phyloP scores from a whole-genome alignment of 257 asterid genomes.

The Echium plantagineum region DNA sequence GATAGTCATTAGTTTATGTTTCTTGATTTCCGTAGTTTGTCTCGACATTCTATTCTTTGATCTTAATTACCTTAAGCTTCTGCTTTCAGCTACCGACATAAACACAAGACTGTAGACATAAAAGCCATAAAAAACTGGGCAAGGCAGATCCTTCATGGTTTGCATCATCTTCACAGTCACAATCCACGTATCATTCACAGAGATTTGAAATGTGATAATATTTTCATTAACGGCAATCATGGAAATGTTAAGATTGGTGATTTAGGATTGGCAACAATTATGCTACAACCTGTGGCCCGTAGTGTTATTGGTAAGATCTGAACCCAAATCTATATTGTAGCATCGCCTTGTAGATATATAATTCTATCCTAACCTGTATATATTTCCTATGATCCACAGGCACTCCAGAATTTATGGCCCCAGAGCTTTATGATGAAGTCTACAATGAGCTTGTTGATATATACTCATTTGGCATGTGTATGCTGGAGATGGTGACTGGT shows the following conservation, averaged over 20 bases:
- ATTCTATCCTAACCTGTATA: not conserved
- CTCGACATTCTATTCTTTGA: not conserved
- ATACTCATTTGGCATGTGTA: constrained; percentile 44
- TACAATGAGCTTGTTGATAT: constrained; percentile 34
- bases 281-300: constrained; percentile 8
- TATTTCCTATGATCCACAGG: constrained; percentile 3
- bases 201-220: constrained; percentile 26
- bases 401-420: constrained; percentile 40
- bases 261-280: constrained; percentile 24
- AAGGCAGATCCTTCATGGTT: constrained; percentile 18
- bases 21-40: not conserved
- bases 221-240: constrained; percentile 19
- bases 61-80: not conserved
- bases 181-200: constrained; percentile 20
- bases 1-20: not conserved
- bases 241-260: constrained; percentile 28
- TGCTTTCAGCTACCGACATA: constrained; percentile 8
- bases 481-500: constrained; percentile 30
- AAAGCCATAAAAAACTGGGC: constrained; percentile 24
- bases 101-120: constrained; percentile 16
- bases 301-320: constrained; percentile 21
- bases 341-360: not conserved
- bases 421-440: constrained; percentile 34
- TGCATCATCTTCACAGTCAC: constrained; percentile 16
- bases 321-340: not conserved